phyloP scores from a whole-genome alignment of 495 filamentous ascomycete species.

The Trichodelitschia bisporula region DNA sequence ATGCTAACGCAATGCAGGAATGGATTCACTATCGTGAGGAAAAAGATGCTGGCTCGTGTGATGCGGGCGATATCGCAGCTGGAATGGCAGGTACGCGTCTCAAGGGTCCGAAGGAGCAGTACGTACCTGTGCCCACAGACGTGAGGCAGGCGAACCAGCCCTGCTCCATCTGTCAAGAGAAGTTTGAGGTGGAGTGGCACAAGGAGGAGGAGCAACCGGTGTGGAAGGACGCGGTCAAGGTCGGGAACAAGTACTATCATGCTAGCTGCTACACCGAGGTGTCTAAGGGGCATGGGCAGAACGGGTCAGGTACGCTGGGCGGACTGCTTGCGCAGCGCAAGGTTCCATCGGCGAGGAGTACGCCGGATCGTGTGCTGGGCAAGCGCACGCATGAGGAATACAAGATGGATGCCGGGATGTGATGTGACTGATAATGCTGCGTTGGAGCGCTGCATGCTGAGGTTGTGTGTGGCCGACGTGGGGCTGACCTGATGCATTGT shows the following conservation, averaged over 20 bases:
- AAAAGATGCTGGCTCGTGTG: too few relatives aligned
- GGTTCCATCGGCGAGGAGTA: background rate
- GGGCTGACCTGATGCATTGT: too few relatives aligned
- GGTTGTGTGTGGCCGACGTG: too few relatives aligned
- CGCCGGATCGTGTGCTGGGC: background rate
- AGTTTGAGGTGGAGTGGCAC: constrained; percentile 69
- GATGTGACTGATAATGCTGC: too few relatives aligned
- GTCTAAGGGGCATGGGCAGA: too few relatives aligned
- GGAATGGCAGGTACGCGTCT: background rate
- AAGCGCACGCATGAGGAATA: background rate
- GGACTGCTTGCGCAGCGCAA: constrained; percentile 3
- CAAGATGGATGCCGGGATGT: too few relatives aligned
- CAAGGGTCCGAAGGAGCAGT: constrained; percentile 36
- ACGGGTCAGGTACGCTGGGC: constrained; percentile 2
- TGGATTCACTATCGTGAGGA: constrained; percentile 72
- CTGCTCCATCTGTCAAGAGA: constrained; percentile 89
- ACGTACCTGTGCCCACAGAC: constrained; percentile 62
- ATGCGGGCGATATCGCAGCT: too few relatives aligned
- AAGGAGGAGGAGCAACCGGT: constrained; percentile 90
- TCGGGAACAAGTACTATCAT: constrained; percentile 46
- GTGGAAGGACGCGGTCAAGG: constrained; percentile 70
- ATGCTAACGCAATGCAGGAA: constrained; percentile 25
- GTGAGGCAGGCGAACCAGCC: constrained; percentile 39
- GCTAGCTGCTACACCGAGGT: constrained; percentile 51
- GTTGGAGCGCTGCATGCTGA: too few relatives aligned